Conservation (phyloP, 768 basidiomycete genomes). For the Suillus weaverae region DNA sequence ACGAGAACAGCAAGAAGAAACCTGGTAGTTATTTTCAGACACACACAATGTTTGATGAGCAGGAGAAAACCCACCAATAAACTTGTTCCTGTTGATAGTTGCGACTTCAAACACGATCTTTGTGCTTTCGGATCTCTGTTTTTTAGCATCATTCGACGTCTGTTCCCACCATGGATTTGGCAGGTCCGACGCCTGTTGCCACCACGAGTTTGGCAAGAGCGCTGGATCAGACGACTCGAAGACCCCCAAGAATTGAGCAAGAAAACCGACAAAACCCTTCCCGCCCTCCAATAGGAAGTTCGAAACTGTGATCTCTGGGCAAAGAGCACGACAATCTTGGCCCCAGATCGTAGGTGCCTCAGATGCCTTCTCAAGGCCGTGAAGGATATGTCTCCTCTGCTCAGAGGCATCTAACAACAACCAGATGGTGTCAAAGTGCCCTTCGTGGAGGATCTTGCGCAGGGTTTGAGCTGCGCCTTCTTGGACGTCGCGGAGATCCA, state of each 20-base stretch:
- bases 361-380: conserved; percentile 16
- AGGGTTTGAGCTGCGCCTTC: neutral
- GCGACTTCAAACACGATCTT: conserved; percentile 10
- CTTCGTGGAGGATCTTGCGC: neutral
- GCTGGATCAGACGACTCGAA: neutral
- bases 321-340: conserved; percentile 17
- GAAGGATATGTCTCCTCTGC: conserved; percentile 16
- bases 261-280: conserved; percentile 4
- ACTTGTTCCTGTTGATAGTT: conserved; percentile 19
- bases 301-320: conserved; percentile 18
- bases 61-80: conserved; percentile 14
- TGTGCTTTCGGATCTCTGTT: neutral
- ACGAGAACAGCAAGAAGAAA: conserved; percentile 5
- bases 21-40: conserved; percentile 4
- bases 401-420: conserved; percentile 16
- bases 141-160: conserved; percentile 3
- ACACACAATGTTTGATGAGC: neutral
- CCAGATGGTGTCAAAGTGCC: conserved; percentile 16
- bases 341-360: neutral
- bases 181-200: conserved; percentile 9
- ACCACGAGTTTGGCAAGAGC: neutral
- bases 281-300: conserved; percentile 12
- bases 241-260: conserved; percentile 3
- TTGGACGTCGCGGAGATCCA: neutral
- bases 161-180: conserved; percentile 13